These are phyloP conservation scores for Ampelocalamus luodianensis DNA, from an alignment of 176 grass and related monocot genomes.

Conservation along the genomic window DNA sequence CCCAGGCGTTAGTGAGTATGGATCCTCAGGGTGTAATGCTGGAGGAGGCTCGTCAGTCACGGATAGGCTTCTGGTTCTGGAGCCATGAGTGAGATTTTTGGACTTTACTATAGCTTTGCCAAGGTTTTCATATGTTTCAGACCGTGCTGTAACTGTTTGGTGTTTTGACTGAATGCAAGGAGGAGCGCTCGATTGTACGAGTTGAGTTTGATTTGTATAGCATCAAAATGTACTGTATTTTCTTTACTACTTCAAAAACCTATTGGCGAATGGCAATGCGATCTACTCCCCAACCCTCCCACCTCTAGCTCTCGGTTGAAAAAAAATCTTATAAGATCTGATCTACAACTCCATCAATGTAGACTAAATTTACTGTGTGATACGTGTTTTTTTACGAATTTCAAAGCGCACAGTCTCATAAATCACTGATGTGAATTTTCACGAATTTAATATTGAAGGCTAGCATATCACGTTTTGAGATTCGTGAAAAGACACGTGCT, in stretches of 20 bases:
- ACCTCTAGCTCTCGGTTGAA: too few relatives aligned
- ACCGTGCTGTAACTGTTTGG: background rate
- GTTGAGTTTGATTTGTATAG: slow-evolving; percentile 4
- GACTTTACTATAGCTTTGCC: background rate
- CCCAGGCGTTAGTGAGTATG: slow-evolving; percentile 3
- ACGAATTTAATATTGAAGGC: too few relatives aligned
- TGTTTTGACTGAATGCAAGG: background rate
- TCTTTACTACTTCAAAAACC: background rate
- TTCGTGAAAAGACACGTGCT: too few relatives aligned
- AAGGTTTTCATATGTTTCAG: background rate
- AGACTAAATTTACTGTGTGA: too few relatives aligned
- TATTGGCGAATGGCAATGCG: too few relatives aligned
- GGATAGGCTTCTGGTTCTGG: slow-evolving; percentile 34
- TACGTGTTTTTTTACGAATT: too few relatives aligned
- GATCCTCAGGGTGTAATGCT: slow-evolving; percentile 32
- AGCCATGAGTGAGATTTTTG: slow-evolving; percentile 23
- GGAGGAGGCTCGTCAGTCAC: slow-evolving; percentile 1
- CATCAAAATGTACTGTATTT: background rate
- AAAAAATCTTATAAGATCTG: too few relatives aligned
- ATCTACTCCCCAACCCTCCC: too few relatives aligned
- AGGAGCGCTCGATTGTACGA: background rate
- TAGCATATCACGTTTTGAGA: too few relatives aligned
- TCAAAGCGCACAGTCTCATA: too few relatives aligned
- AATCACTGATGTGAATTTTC: too few relatives aligned
- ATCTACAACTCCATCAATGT: too few relatives aligned